Percentiles rank a stretch among this genome's conserved stretches.
These are phyloP conservation scores for Talaromyces trachyspermus DNA, from an alignment of 495 filamentous ascomycete genomes.

Conservation along the genomic window DNA sequence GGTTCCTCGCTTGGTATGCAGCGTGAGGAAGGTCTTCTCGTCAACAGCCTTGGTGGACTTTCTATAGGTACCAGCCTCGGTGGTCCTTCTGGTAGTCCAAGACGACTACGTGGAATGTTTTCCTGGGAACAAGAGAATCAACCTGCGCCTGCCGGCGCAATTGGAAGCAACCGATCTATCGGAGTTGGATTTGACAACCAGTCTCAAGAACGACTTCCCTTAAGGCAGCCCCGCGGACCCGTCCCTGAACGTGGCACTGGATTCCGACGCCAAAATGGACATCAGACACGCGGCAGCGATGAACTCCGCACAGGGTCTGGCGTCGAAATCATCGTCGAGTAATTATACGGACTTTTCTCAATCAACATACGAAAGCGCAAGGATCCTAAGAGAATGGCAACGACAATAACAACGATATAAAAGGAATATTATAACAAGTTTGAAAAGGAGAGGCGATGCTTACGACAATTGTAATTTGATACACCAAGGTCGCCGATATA, in stretches of 20 bases:
- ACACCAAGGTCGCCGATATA: slow-evolving; percentile 2
- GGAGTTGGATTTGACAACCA: slow-evolving; percentile 58
- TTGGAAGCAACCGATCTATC: slow-evolving; percentile 77
- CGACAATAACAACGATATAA: slow-evolving; percentile 1
- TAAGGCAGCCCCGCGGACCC: slow-evolving; percentile 78
- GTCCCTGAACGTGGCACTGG: slow-evolving; percentile 67
- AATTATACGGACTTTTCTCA: no score
- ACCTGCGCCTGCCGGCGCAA: slow-evolving; percentile 57
- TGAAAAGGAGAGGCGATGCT: slow-evolving; percentile 4
- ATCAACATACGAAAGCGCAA: slow-evolving; percentile 22
- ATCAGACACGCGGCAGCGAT: slow-evolving; percentile 75
- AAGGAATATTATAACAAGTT: slow-evolving; percentile 31
- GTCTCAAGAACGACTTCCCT: slow-evolving; percentile 59
- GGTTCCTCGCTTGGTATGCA: slow-evolving; percentile 50
- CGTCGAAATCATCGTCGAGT: slow-evolving; percentile 52
- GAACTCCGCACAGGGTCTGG: slow-evolving; percentile 54
- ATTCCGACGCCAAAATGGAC: slow-evolving; percentile 74
- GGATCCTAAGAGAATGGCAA: slow-evolving; percentile 1
- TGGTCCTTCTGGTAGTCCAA: slow-evolving; percentile 48
- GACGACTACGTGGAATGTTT: slow-evolving; percentile 56
- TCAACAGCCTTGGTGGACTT: slow-evolving; percentile 60
- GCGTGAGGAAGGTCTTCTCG: slow-evolving; percentile 58
- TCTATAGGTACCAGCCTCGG: slow-evolving; percentile 56
- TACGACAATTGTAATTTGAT: slow-evolving; percentile 9
- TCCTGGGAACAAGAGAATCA: slow-evolving; percentile 57